A percentile compares a stretch with the other conserved stretches of the same genome.
These are phyloP conservation scores for Podaxis sp. DNA, from an alignment of 768 basidiomycete species.

Conservation along the genomic window DNA sequence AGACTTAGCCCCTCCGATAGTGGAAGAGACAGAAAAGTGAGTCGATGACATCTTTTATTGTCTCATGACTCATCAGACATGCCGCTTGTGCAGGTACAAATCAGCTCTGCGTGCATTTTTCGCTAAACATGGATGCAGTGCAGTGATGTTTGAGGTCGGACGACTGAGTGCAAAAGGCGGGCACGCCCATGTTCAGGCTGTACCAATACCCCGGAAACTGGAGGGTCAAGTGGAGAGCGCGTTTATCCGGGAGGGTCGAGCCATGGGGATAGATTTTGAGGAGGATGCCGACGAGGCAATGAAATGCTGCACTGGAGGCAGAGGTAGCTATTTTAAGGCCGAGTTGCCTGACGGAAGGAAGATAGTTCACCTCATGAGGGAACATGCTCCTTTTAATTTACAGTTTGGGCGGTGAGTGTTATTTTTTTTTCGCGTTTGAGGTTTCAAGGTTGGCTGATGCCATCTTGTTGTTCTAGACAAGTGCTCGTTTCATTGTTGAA, in stretches of 20 bases:
- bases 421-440: not conserved
- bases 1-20: constrained; percentile 72
- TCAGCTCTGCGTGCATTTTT: constrained; percentile 71
- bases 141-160: constrained; percentile 88
- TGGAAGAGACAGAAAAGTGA: constrained; percentile 79
- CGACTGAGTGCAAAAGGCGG: constrained; percentile 83
- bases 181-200: constrained; percentile 90
- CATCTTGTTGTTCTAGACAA: constrained; percentile 49
- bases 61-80: not conserved
- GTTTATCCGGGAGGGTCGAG: constrained; percentile 70
- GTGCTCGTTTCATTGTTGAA: constrained; percentile 78
- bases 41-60: constrained; percentile 11
- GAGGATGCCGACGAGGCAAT: constrained; percentile 65
- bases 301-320: constrained; percentile 47
- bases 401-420: constrained; percentile 90
- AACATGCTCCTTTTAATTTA: constrained; percentile 76
- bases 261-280: constrained; percentile 74
- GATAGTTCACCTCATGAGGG: constrained; percentile 84
- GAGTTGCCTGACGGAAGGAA: constrained; percentile 85
- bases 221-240: constrained; percentile 64
- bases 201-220: constrained; percentile 71
- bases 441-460: constrained; percentile 12
- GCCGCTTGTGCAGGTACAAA: constrained; percentile 61
- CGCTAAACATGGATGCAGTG: constrained; percentile 61
- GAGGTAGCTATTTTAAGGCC: constrained; percentile 84